Base-by-base conservation (phyloP, 495 filamentous ascomycete species). In the Aspergillus ellipticus region DNA sequence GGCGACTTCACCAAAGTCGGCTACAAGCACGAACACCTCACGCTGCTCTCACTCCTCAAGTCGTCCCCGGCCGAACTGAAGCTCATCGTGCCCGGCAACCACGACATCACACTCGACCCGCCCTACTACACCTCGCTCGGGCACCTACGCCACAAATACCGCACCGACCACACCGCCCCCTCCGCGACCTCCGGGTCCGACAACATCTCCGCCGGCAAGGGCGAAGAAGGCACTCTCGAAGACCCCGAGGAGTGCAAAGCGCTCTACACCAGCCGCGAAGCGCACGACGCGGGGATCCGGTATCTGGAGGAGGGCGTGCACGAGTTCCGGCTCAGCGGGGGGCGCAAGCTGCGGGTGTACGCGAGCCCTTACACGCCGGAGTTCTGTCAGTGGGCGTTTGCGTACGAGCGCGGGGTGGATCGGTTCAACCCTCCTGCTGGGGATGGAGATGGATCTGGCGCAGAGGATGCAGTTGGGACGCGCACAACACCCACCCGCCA, bases 11-110 rank as follows among this genome's bases (percentile, higher is more conserved):
- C 88, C 8, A 78, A 80, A 53, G 67, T 80, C 49, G 88, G 87
- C 2, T 76, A 77, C 13, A 45, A 79, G 2, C 47, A 64, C 39
- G 81, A 90, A 59, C 85, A 85, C 61, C 65, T 73, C 13, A 53
- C 60, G 6, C 71, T 76, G 8, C 60, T 92, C 19, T 50, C 71
- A 2, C 77, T 88, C 63, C 72, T 94, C 13, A 63, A 65, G 15
- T 59, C 50, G 0, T 79, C 85, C 51, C 61, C 81, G 6, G 88
- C 89, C 0, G 80, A 85, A 17, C 68, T 92, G 6, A 95, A 92
- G 56, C 70, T 95, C 33, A 82, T 92, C 31, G 90, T 95, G 49
- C 83, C 89, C 1, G 89, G 89, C 0, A 92, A 93, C 66, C 89
- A 92, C 69, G 89, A 93, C 64, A 79, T 88, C 53, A 82, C 82